Evolutionary conservation across 345 rosid species (phyloP).

Genomic region (Diplotaxis tenuifolia): DNA sequence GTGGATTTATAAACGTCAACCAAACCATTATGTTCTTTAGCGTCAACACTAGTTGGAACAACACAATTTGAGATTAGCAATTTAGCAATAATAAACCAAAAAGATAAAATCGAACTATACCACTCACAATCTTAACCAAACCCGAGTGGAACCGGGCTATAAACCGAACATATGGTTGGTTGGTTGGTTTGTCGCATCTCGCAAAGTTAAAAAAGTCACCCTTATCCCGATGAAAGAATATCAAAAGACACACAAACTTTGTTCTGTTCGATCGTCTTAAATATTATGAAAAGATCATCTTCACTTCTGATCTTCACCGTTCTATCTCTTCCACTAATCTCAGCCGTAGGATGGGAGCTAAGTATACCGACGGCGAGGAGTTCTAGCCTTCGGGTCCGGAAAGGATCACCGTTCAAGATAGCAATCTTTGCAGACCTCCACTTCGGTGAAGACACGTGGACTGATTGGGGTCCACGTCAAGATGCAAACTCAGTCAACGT

Average conservation of each 20-base stretch:
- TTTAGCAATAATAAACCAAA: not conserved
- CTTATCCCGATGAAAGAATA: slow-evolving; percentile 11
- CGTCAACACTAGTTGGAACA: not conserved
- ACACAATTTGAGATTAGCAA: not conserved
- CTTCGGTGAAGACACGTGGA: slow-evolving; percentile 78
- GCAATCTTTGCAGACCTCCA: slow-evolving; percentile 80
- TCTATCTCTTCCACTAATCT: slow-evolving; percentile 17
- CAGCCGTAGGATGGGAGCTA: slow-evolving; percentile 30
- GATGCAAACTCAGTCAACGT: slow-evolving; percentile 54
- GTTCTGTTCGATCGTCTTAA: not conserved
- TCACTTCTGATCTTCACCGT: slow-evolving; percentile 12
- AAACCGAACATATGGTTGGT: no score
- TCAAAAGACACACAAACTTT: not conserved
- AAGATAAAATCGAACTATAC: not conserved
- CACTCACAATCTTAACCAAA: not conserved
- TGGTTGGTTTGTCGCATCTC: not conserved
- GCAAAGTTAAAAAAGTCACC: not conserved
- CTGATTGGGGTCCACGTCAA: slow-evolving; percentile 73
- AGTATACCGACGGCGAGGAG: slow-evolving; percentile 18
- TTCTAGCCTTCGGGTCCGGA: slow-evolving; percentile 34
- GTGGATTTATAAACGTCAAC: not conserved
- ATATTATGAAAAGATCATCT: not conserved
- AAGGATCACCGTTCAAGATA: slow-evolving; percentile 48
- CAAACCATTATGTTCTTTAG: not conserved
- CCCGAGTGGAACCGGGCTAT: not conserved